A percentile compares a stretch with the other conserved stretches of the same genome.
These are phyloP conservation scores for Gymnopilus dilepis DNA, from an alignment of 768 basidiomycete genomes.

Conservation along the genomic window DNA sequence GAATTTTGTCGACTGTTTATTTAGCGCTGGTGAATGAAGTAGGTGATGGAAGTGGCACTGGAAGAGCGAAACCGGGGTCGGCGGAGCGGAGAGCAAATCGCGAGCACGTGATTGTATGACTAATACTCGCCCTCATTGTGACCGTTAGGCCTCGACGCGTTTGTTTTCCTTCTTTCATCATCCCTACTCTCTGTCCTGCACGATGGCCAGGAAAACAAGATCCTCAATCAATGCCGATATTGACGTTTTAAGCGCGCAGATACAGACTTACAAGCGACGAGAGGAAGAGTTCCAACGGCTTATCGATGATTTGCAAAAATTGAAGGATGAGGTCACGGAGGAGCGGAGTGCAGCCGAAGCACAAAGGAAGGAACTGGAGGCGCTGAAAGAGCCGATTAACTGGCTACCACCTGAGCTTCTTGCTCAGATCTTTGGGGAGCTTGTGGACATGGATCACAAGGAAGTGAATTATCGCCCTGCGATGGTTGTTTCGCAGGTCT, in stretches of 20 bases:
- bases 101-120: background rate
- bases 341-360: slow-evolving; percentile 39
- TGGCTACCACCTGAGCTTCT: slow-evolving; percentile 58
- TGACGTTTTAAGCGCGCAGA: slow-evolving; percentile 41
- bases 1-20: no score
- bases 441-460: slow-evolving; percentile 29
- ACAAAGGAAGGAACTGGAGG: slow-evolving; percentile 39
- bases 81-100: background rate
- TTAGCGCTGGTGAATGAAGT: no score
- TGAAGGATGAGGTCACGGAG: slow-evolving; percentile 39
- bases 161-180: background rate
- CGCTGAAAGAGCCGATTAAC: slow-evolving; percentile 50
- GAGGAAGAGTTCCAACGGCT: slow-evolving; percentile 47
- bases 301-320: slow-evolving; percentile 43
- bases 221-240: slow-evolving; percentile 42
- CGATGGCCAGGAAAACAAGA: slow-evolving; percentile 33
- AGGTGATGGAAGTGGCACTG: no score
- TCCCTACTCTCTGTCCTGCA: background rate
- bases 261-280: slow-evolving; percentile 39
- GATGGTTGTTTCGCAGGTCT: slow-evolving; percentile 53
- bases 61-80: no score
- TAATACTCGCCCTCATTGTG: background rate
- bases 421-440: slow-evolving; percentile 44
- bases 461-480: slow-evolving; percentile 38
- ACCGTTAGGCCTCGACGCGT: slow-evolving; percentile 4